These are phyloP conservation scores for Luvunga scandens DNA, from an alignment of 345 rosid species.

Conservation along the genomic window DNA sequence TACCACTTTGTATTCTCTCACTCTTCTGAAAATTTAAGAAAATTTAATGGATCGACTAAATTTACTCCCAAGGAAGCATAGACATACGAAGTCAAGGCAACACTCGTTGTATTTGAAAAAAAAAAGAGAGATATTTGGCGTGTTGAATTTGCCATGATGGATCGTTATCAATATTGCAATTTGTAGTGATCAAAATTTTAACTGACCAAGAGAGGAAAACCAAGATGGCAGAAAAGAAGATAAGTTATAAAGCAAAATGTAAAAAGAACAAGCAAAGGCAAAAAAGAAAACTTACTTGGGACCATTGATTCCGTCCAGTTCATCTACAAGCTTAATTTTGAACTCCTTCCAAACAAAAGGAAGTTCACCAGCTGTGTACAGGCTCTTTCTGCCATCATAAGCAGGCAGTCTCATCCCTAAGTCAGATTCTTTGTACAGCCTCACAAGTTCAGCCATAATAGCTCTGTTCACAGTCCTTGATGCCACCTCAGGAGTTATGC, in stretches of 20 bases:
- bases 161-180: neutral
- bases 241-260: neutral
- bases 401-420: constrained; percentile 95
- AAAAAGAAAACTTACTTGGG: constrained; percentile 59
- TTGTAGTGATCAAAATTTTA: neutral
- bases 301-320: constrained; percentile 71
- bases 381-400: constrained; percentile 94
- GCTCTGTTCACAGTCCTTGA: constrained; percentile 84
- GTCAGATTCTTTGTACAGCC: constrained; percentile 80
- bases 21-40: constrained; percentile 59
- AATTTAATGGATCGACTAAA: constrained; percentile 16
- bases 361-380: constrained; percentile 96
- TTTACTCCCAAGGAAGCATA: neutral
- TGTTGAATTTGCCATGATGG: neutral
- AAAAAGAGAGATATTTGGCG: neutral
- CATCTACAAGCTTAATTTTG: constrained; percentile 70
- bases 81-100: neutral
- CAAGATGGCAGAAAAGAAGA: constrained; percentile 5
- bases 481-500: constrained; percentile 91
- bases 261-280: neutral
- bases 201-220: constrained; percentile 4
- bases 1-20: constrained; percentile 74
- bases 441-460: constrained; percentile 92
- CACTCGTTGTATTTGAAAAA: neutral
- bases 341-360: constrained; percentile 92